Conservation (phyloP, 495 filamentous ascomycete genomes). For the Sporormia fimetaria region DNA sequence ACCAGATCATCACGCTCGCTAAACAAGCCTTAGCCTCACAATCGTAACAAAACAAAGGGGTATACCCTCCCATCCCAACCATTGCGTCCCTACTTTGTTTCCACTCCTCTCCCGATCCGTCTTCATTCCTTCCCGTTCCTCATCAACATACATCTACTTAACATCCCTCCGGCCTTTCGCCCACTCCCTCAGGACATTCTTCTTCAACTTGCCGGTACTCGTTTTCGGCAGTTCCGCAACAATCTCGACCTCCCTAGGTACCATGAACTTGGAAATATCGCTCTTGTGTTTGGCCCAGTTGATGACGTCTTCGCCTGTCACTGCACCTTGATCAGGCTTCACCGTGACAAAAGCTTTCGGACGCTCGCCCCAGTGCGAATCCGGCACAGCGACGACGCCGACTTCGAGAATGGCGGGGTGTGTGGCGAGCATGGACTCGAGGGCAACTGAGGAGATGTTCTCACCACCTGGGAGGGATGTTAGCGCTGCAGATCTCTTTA, state of each 20-base stretch:
- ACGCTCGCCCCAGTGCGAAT: slow-evolving; percentile 87
- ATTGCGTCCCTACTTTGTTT: background rate
- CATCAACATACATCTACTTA: background rate
- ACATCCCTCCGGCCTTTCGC: slow-evolving; percentile 39
- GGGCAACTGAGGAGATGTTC: slow-evolving; percentile 88
- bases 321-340: slow-evolving; percentile 42
- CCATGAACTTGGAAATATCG: slow-evolving; percentile 85
- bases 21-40: too few species aligned
- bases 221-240: slow-evolving; percentile 88
- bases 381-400: slow-evolving; percentile 78
- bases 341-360: slow-evolving; percentile 90
- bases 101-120: background rate
- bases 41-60: too few species aligned
- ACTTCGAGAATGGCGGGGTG: slow-evolving; percentile 86
- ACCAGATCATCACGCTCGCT: too few species aligned
- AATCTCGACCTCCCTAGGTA: slow-evolving; percentile 85
- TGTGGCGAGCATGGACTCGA: slow-evolving; percentile 82
- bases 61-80: too few species aligned
- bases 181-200: slow-evolving; percentile 87
- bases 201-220: slow-evolving; percentile 89
- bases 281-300: slow-evolving; percentile 71
- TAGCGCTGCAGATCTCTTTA: too few species aligned
- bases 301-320: slow-evolving; percentile 64
- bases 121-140: background rate
- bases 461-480: slow-evolving; percentile 57